These are phyloP conservation scores for Pseudogymnoascus sp. DNA, from an alignment of 2,329 filamentous ascomycete genomes.

Conservation along the genomic window DNA sequence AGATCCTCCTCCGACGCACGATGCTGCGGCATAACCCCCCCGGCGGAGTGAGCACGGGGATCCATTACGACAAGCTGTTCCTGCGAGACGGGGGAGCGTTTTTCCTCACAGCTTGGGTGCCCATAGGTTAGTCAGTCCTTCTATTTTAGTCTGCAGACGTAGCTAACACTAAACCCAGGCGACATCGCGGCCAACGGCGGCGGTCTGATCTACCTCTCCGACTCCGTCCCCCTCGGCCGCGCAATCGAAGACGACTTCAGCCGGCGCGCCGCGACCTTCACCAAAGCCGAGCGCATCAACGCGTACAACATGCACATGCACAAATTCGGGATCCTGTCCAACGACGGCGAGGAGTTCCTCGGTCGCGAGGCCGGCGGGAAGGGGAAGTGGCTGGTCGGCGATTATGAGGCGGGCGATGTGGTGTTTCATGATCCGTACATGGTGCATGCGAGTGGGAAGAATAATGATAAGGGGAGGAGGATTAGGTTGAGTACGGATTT, in stretches of 20 bases:
- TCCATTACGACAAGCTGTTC: conserved; percentile 50
- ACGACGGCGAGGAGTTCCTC: conserved; percentile 17
- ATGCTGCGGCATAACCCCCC: conserved; percentile 44
- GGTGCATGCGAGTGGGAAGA: conserved; percentile 33
- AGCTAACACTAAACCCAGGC: conserved; percentile 18
- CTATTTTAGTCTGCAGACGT: not conserved
- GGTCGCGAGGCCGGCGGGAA: conserved; percentile 19
- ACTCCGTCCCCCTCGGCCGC: conserved; percentile 30
- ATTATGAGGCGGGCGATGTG: conserved; percentile 35
- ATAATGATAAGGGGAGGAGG: conserved; percentile 33
- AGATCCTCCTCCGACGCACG: conserved; percentile 39
- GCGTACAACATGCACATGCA: conserved; percentile 1
- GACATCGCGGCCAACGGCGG: conserved; percentile 31
- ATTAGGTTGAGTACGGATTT: conserved; percentile 38
- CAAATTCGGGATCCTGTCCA: not conserved
- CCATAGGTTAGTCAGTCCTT: conserved; percentile 40
- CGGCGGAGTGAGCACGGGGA: conserved; percentile 42
- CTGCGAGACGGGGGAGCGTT: conserved; percentile 41
- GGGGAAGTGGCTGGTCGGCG: conserved; percentile 29
- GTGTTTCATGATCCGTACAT: conserved; percentile 39
- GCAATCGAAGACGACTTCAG: conserved; percentile 35
- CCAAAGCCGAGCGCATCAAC: not conserved
- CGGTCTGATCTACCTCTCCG: conserved; percentile 37
- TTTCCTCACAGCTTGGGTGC: conserved; percentile 44
- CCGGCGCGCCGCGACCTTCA: not conserved